A percentile compares a stretch with the other conserved stretches of the same genome.
Evolutionary conservation across 495 filamentous ascomycete species (phyloP).

Genomic region (Xylaria scruposa): DNA sequence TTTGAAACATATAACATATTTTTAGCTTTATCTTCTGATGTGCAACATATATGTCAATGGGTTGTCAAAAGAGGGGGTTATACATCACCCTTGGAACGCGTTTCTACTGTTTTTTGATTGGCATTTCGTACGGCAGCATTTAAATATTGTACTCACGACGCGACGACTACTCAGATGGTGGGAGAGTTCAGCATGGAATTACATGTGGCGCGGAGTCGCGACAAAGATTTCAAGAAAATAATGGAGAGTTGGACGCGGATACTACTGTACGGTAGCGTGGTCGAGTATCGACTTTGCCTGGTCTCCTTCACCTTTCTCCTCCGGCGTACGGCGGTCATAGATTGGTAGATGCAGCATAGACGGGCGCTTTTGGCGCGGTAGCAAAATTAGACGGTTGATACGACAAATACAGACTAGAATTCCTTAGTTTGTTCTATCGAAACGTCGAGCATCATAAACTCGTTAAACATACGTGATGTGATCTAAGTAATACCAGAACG

Average conservation of each 20-base stretch:
- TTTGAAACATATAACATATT: slow-evolving; percentile 4
- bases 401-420: slow-evolving; percentile 14
- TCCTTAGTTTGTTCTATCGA: slow-evolving; percentile 19
- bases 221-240: slow-evolving; percentile 14
- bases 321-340: slow-evolving; percentile 18
- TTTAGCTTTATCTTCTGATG: not conserved
- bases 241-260: not conserved
- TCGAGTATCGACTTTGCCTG: slow-evolving; percentile 1
- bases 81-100: not conserved
- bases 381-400: slow-evolving; percentile 19
- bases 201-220: slow-evolving; percentile 24
- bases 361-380: slow-evolving; percentile 16
- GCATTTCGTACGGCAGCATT: slow-evolving; percentile 17
- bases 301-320: slow-evolving; percentile 13
- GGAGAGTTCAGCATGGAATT: not conserved
- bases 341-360: slow-evolving; percentile 23
- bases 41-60: slow-evolving; percentile 7
- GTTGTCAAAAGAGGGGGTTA: not conserved
- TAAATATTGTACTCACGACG: slow-evolving; percentile 11
- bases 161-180: slow-evolving; percentile 14
- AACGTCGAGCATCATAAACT: slow-evolving; percentile 19
- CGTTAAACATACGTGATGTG: slow-evolving; percentile 24
- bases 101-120: not conserved
- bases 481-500: slow-evolving; percentile 18
- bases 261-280: not conserved